Conservation (phyloP, 2,329 filamentous ascomycete species). For the Alternaria metachromatica region DNA sequence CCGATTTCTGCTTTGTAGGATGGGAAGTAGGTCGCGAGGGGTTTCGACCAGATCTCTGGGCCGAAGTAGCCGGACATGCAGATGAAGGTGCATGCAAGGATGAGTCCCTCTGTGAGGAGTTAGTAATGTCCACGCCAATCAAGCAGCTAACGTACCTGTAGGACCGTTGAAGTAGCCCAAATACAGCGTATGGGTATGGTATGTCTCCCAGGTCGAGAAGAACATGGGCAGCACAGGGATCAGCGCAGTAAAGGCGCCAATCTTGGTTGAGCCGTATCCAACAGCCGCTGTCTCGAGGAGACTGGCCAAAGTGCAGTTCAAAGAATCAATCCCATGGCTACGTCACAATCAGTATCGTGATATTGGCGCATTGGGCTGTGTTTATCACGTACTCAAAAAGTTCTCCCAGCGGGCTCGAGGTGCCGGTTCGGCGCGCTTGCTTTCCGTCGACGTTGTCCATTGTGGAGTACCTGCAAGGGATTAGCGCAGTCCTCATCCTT, state of each 20-base stretch:
- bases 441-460: constrained; percentile 99
- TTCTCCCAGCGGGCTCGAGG: constrained; percentile 92
- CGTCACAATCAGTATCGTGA: constrained; percentile 27
- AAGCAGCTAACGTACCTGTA: constrained; percentile 59
- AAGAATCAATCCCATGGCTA: constrained; percentile 91
- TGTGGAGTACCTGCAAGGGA: constrained; percentile 73
- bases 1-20: constrained; percentile 63
- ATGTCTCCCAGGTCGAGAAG: constrained; percentile 99
- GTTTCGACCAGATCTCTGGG: constrained; percentile 82
- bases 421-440: constrained; percentile 92
- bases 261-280: constrained; percentile 82
- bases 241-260: constrained; percentile 89
- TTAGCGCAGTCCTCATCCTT: constrained; percentile 16
- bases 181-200: constrained; percentile 96
- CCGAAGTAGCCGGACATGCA: constrained; percentile 85
- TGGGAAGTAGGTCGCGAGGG: constrained; percentile 65
- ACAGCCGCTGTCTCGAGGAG: constrained; percentile 91
- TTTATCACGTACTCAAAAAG: constrained; percentile 76
- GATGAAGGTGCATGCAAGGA: constrained; percentile 89
- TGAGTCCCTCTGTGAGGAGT: constrained; percentile 71
- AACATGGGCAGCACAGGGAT: constrained; percentile 97
- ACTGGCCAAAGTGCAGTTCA: constrained; percentile 95
- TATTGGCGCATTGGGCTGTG: constrained; percentile 31
- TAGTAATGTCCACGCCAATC: constrained; percentile 7
- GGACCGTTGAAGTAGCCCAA: constrained; percentile 96